Evolutionary conservation across 805 yeast genomes (phyloP), one percentile per base, ranked within the genome.

Genomic region (Ogataea methylovora): DNA sequence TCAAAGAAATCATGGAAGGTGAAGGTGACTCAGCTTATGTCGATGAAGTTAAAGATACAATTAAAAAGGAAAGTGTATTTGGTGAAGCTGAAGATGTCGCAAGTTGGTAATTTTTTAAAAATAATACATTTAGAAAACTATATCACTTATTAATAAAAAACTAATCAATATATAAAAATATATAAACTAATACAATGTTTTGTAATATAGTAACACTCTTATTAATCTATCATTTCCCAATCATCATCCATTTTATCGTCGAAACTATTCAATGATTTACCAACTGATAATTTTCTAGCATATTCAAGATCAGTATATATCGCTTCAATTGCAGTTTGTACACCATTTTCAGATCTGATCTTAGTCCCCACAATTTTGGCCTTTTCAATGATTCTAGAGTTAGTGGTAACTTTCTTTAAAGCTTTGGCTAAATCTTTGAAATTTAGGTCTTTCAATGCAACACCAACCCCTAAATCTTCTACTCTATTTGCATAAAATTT

Each of bases 71-170:
- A 31, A 73, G 83, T 29, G 80, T 87, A 10, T 88, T 90, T 54
- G 97, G 97, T 2, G 98, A 90, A 58, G 94, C 95, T n/a, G 94
- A 84, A 52, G 88, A 84, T 52, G 88, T 92, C 32, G 86, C 97
- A 21, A 84, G 79, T 42, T 90, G 98, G 98, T 90, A 31, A 28
- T 28, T 7, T 6, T n/a, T n/a, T 11, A 8, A 22, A 8, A 22
- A 22, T 22, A 8, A 11, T 22, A 22, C 24, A 22, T 22, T 11
- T 8, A 11, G 10, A 15, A 26, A 4, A 15, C 7, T 26, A 11
- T 15, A 4, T 8, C n/a, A 15, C 28, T 15, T 14, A 16, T 26
- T 15, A 4, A 23, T 23, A 11, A n/a, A 5, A 18, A 8, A 13
- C 19, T 5, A 5, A 4, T 19, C 9, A 10, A 13, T 9, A 19